Conservation (phyloP, 163 green algal species). For the Coccomyxa subellipsoidea region DNA sequence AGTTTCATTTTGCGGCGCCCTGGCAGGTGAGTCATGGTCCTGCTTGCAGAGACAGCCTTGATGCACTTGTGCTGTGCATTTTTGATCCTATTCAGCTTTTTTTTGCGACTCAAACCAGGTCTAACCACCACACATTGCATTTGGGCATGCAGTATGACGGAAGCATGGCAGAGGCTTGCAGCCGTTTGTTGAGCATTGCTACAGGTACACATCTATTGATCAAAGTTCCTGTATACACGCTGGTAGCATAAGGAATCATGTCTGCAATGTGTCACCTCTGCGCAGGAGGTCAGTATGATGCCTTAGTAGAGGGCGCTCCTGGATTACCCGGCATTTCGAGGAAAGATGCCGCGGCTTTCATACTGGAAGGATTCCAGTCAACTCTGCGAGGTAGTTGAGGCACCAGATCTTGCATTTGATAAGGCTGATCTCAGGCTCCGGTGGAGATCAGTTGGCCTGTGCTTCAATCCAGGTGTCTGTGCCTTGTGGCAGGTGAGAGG, state of each 20-base stretch:
- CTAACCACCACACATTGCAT: too few species aligned
- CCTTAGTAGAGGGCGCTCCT: neutral
- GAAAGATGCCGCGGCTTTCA: neutral
- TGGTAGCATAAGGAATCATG: too few species aligned
- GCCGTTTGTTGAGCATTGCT: neutral
- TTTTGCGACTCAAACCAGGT: too few species aligned
- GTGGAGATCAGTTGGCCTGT: too few species aligned
- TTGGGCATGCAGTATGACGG: slow-evolving; percentile 1
- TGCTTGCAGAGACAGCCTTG: too few species aligned
- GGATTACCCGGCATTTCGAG: neutral
- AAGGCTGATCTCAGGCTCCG: too few species aligned
- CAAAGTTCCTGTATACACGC: too few species aligned
- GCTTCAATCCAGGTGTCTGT: too few species aligned
- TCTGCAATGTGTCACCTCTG: too few species aligned
- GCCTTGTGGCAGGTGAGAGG: slow-evolving; percentile 1
- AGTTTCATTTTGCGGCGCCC: slow-evolving; percentile 34
- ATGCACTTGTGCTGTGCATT: too few species aligned
- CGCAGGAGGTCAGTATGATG: neutral
- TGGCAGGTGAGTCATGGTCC: slow-evolving; percentile 23
- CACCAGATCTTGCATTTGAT: neutral
- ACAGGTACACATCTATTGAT: slow-evolving; percentile 19
- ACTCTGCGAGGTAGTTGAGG: neutral
- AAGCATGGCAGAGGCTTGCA: neutral
- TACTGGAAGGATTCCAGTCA: neutral
- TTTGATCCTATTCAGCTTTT: too few species aligned